Base-by-base conservation (phyloP, 768 basidiomycete species). In the Calocybe indica region DNA sequence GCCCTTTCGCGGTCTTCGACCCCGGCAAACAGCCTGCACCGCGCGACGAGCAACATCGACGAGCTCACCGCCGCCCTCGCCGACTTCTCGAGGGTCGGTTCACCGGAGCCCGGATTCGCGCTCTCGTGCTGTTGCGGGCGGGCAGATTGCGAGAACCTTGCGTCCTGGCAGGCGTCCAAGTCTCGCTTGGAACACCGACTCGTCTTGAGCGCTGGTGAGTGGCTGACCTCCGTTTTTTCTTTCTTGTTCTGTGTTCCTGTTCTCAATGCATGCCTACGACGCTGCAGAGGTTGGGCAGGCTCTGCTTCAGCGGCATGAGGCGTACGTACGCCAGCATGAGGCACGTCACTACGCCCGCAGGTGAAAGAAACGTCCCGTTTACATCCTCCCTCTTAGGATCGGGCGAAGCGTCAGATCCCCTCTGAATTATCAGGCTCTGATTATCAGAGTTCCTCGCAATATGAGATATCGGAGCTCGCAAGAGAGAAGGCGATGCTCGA, bases 211-310 rank as follows among this genome's bases (percentile, higher is more conserved):
- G 92, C 90, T 58, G 91, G 92, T 93, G 58, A 58, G 85, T 73
- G 32, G 29, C 35, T n/a, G 28, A 43, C 48, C 32, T 13, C 15
- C 7, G 34, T 33, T 40, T 40, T 38, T 37, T 8, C 9, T 49
- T 37, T 37, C n/a, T 29, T 13, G 3, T 45, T 15, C 4, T n/a
- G 14, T 33, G 32, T 51, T 37, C 31, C 40, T 14, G 35, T 39
- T 30, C 39, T 33, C 34, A 42, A 42, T 37, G 13, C 43, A 56
- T 34, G 10, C 50, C n/a, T 44, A 6, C 5, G 12, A 15, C 42
- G 7, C 39, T 48, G 28, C 54, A 92, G 92, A 94, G 74, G 85
- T 95, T 29, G 92, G 92, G 9, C 89, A 92, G 63, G 92, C 93
- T 4, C 67, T 96, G 40, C 64, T 96, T 41, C 82, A 88, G 58